A percentile compares a stretch with the other conserved stretches of the same genome.
phyloP scores from a whole-genome alignment of 495 filamentous ascomycete genomes.

The Xylaria acuta region DNA sequence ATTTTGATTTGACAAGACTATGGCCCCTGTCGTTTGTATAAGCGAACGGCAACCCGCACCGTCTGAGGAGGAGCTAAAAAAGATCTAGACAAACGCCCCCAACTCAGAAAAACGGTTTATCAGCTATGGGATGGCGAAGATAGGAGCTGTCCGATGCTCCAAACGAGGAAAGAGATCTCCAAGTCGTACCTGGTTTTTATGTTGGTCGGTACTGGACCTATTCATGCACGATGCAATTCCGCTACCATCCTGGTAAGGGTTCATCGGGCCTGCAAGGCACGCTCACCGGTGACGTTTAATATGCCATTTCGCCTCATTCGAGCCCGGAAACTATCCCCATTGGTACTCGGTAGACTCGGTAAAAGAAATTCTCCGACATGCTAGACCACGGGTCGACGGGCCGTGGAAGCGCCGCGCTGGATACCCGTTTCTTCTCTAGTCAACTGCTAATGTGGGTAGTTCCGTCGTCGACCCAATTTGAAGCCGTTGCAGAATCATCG shows the following conservation, averaged over 20 bases:
- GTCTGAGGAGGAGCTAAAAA: background rate
- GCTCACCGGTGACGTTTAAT: slow-evolving; percentile 12
- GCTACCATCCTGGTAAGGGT: slow-evolving; percentile 16
- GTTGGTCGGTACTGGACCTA: background rate
- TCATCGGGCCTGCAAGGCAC: slow-evolving; percentile 23
- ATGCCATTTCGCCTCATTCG: background rate
- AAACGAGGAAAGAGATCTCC: slow-evolving; percentile 23
- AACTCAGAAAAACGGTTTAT: background rate
- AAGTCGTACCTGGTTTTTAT: slow-evolving; percentile 21
- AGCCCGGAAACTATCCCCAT: slow-evolving; percentile 23
- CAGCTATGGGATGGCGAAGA: slow-evolving; percentile 6
- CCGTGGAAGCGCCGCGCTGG: slow-evolving; percentile 36
- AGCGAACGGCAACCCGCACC: slow-evolving; percentile 17
- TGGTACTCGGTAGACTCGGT: slow-evolving; percentile 16
- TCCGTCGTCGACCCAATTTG: background rate
- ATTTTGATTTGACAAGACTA: background rate
- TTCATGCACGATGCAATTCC: slow-evolving; percentile 20
- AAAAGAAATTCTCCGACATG: slow-evolving; percentile 24
- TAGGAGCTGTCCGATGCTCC: slow-evolving; percentile 5
- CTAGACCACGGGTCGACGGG: slow-evolving; percentile 36
- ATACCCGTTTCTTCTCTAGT: slow-evolving; percentile 10
- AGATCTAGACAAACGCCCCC: background rate
- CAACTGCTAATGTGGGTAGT: background rate
- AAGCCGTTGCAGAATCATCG: background rate
- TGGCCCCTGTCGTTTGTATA: background rate